Conservation (phyloP, 176 grass and related monocot genomes). For the Carex littledalei region DNA sequence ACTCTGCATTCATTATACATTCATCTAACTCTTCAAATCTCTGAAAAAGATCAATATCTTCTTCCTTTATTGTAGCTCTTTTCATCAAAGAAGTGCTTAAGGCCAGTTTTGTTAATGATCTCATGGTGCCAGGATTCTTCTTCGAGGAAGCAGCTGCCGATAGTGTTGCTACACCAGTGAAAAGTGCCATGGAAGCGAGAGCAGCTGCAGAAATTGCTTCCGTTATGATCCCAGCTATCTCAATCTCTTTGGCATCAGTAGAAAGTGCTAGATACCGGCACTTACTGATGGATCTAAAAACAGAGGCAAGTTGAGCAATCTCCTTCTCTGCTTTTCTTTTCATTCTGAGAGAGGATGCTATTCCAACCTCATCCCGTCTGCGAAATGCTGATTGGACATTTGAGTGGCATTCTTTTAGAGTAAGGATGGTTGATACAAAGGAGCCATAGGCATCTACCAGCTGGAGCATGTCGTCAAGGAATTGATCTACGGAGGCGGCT, state of each 20-base stretch:
- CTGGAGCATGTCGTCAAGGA: background rate
- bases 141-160: background rate
- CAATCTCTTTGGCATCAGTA: background rate
- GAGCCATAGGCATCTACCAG: slow-evolving; percentile 13
- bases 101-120: background rate
- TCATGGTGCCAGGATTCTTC: background rate
- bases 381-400: slow-evolving; percentile 1
- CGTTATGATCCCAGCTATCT: background rate
- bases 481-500: background rate
- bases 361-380: background rate
- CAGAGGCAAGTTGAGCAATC: slow-evolving; percentile 3
- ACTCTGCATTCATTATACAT: slow-evolving; percentile 1
- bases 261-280: background rate
- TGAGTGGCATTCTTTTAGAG: slow-evolving; percentile 7
- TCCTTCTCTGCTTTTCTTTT: background rate
- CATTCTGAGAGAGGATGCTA: background rate
- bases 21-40: slow-evolving; percentile 10
- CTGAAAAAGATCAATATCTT: background rate
- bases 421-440: slow-evolving; percentile 1
- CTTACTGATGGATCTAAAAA: slow-evolving; percentile 3
- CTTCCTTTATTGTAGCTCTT: background rate
- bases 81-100: background rate
- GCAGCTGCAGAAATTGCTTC: background rate
- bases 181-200: slow-evolving; percentile 5
- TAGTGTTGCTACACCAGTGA: background rate